Percentiles rank a stretch among this genome's conserved stretches.
These are phyloP conservation scores for Metarhizium rileyi DNA, from an alignment of 2,329 filamentous ascomycete genomes.

Conservation along the genomic window DNA sequence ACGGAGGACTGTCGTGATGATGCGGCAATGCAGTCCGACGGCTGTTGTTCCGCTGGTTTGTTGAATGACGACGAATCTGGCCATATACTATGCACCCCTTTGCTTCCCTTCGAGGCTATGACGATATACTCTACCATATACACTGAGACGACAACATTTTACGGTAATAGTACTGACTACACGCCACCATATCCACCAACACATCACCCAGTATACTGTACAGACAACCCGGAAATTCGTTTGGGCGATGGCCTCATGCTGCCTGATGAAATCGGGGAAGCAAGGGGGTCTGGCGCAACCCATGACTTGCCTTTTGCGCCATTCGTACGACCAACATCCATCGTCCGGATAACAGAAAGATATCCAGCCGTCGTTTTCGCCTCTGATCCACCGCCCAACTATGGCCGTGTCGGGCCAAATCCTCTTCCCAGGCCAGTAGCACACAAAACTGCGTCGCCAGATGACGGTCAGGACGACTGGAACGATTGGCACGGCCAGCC, in stretches of 20 bases:
- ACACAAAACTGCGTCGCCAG: constrained; percentile 11
- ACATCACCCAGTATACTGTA: constrained; percentile 28
- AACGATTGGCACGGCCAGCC: not conserved
- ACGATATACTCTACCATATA: constrained; percentile 36
- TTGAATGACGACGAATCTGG: constrained; percentile 11
- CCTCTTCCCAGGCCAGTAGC: constrained; percentile 3
- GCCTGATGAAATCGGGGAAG: no score
- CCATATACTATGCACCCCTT: constrained; percentile 29
- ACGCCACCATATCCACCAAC: constrained; percentile 35
- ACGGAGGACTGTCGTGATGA: not conserved
- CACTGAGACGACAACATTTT: constrained; percentile 40
- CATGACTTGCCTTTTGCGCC: no score
- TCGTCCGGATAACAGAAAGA: constrained; percentile 43
- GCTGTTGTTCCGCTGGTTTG: no score
- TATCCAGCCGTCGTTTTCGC: constrained; percentile 40
- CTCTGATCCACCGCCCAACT: constrained; percentile 28
- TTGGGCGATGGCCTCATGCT: no score
- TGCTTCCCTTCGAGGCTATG: constrained; percentile 15
- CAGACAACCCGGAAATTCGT: no score
- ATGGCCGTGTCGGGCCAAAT: constrained; percentile 17
- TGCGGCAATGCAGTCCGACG: not conserved
- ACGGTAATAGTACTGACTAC: constrained; percentile 34
- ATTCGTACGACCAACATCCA: constrained; percentile 16
- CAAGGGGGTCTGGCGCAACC: no score
- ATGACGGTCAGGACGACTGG: not conserved